A percentile compares a stretch with the other conserved stretches of the same genome.
Conservation (phyloP, 306 rosid species). For the Cicer chorassanicum region DNA sequence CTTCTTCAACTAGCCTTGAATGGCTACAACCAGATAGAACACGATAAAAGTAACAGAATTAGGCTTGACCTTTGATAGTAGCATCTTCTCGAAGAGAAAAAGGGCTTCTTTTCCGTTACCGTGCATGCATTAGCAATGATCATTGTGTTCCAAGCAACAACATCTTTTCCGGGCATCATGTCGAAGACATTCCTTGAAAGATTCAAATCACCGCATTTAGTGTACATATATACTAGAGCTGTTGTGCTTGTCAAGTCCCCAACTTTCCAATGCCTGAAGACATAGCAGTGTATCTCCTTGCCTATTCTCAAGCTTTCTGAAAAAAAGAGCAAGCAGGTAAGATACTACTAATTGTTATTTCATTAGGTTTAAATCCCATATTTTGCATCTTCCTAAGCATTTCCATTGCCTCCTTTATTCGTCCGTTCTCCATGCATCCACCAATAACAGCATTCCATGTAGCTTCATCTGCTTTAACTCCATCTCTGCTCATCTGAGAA, state of each 20-base stretch:
- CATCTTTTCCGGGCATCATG: conserved; percentile 50
- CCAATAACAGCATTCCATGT: conserved; percentile 64
- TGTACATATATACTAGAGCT: conserved; percentile 53
- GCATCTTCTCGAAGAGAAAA: conserved; percentile 49
- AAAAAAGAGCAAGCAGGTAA: conserved; percentile 57
- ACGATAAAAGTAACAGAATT: conserved; percentile 58
- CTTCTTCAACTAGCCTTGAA: conserved; percentile 57
- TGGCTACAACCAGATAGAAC: conserved; percentile 66
- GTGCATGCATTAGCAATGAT: conserved; percentile 61
- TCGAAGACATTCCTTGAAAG: conserved; percentile 47
- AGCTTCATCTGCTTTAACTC: conserved; percentile 48
- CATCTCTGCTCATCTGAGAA: conserved; percentile 49
- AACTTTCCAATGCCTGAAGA: conserved; percentile 48
- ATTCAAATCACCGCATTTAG: conserved; percentile 63
- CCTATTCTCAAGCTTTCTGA: conserved; percentile 59
- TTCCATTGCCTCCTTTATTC: conserved; percentile 47
- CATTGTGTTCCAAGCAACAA: conserved; percentile 63
- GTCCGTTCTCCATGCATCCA: conserved; percentile 58
- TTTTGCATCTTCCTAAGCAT: conserved; percentile 60
- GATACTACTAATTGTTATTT: conserved; percentile 52
- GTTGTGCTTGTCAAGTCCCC: conserved; percentile 50
- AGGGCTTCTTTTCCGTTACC: conserved; percentile 61
- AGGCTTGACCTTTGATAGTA: conserved; percentile 50
- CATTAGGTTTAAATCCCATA: conserved; percentile 57
- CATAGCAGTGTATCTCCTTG: conserved; percentile 58